Evolutionary conservation across 139 green algal genomes (phyloP), one percentile per base, ranked within the genome.

Genomic region (Zygnema circumcarinatum): DNA sequence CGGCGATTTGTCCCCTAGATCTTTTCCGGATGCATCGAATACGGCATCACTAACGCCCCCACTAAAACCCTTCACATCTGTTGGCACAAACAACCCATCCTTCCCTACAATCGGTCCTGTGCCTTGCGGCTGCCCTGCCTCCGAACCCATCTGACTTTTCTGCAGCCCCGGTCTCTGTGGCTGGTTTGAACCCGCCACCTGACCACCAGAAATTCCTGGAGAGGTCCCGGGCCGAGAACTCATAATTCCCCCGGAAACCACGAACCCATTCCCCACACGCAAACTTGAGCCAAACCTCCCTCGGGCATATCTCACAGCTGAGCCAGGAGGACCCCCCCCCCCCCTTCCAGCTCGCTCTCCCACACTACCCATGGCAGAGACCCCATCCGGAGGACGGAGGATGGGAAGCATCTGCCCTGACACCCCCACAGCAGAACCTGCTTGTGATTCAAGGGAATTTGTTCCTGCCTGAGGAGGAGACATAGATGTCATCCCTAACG

Each of bases 401-500:
- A 62, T 62, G 47, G 47, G 47, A n/a, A n/a, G n/a, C n/a, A n/a
- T n/a, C n/a, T n/a, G n/a, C n/a, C n/a, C n/a, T 16, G 47, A 25
- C 16, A 16, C 16, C 16, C 47, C 47, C 16, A 62, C 47, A 62
- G 47, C 47, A 62, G 7, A 25, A 16, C 69, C 36, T 11, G 7
- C 69, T 56, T 41, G 38, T 11, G 38, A 78, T 7, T 25, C 3
- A 3, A 78, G 38, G 3, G 69, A 11, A 11, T 56, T 78, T 25
- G 3, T 11, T 78, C 38, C 69, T 78, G 69, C 3, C 69, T 38
- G 75, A 83, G 79, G 79, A 3, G 79, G 79, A 3, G 79, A 86
- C 79, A 86, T 86, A 3, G 79, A 80, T 62, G 79, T 83, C 79
- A 86, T 86, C n/a, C 79, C 79, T 35, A 86, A 41, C 3, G 79